Conservation (phyloP, 805 yeast species). For the Yarrowia alimentaria region DNA sequence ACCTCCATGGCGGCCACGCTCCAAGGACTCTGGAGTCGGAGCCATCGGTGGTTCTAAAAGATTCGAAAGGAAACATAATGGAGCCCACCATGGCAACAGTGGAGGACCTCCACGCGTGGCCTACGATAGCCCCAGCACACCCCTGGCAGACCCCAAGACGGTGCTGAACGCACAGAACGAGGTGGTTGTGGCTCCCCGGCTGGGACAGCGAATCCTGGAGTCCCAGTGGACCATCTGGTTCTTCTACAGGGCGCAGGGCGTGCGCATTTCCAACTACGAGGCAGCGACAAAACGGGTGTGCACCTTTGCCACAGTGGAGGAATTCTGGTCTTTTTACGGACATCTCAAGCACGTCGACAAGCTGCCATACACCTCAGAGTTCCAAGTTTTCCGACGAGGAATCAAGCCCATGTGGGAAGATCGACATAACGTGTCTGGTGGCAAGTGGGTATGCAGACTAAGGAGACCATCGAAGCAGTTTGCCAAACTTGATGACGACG, state of each 20-base stretch:
- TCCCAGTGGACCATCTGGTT: constrained; percentile 39
- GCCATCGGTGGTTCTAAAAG: constrained; percentile 23
- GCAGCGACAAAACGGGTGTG: constrained; percentile 66
- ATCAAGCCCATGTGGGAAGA: constrained; percentile 70
- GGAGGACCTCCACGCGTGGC: constrained; percentile 10
- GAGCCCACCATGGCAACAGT: constrained; percentile 12
- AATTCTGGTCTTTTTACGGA: constrained; percentile 94
- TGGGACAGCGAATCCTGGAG: constrained; percentile 31
- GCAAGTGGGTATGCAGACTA: constrained; percentile 60
- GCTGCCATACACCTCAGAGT: constrained; percentile 45
- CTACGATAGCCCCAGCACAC: constrained; percentile 17
- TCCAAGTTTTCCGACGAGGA: constrained; percentile 57
- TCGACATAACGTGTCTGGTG: constrained; percentile 58
- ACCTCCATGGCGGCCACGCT: constrained; percentile 18
- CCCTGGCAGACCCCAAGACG: constrained; percentile 21
- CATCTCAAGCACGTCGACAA: constrained; percentile 43
- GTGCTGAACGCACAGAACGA: constrained; percentile 19
- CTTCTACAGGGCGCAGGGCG: constrained; percentile 36
- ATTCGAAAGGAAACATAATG: constrained; percentile 14
- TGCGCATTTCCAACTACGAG: constrained; percentile 34
- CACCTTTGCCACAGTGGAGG: constrained; percentile 85
- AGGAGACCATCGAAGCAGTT: constrained; percentile 38
- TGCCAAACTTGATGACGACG: constrained; percentile 17
- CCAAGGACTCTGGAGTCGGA: constrained; percentile 8
- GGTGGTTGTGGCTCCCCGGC: constrained; percentile 30